Conservation (phyloP, 2,329 filamentous ascomycete genomes). For the Fusarium continuum region DNA sequence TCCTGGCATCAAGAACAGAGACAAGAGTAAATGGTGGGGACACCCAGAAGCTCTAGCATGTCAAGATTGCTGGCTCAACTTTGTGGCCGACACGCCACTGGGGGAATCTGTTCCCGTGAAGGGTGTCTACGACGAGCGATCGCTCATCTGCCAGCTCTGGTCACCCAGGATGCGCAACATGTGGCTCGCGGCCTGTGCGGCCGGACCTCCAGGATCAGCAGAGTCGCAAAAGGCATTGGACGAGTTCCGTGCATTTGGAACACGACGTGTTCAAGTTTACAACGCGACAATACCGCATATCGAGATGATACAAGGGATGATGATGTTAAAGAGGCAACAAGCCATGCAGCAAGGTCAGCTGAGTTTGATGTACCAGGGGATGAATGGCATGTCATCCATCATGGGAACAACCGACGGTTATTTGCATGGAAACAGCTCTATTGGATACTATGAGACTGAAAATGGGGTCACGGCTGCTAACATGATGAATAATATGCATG, state of each 20-base stretch:
- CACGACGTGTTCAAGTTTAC: constrained; percentile 44
- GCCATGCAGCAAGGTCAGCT: constrained; percentile 48
- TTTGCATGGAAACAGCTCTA: constrained; percentile 46
- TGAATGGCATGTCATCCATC: constrained; percentile 42
- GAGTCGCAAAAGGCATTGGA: constrained; percentile 40
- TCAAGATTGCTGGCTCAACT: constrained; percentile 47
- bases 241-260: constrained; percentile 43
- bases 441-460: constrained; percentile 50
- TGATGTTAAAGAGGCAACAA: constrained; percentile 45
- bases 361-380: constrained; percentile 48
- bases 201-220: constrained; percentile 38
- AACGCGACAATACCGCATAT: constrained; percentile 45
- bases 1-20: constrained; percentile 40
- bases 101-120: constrained; percentile 41
- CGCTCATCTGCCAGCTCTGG: constrained; percentile 50
- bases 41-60: constrained; percentile 48
- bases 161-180: constrained; percentile 51
- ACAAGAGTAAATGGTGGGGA: constrained; percentile 48
- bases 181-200: constrained; percentile 45
- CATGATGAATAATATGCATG: constrained; percentile 47
- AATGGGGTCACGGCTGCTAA: constrained; percentile 48
- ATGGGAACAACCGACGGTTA: constrained; percentile 44
- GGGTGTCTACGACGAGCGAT: constrained; percentile 33
- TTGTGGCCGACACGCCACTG: constrained; percentile 44
- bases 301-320: constrained; percentile 42